Base-by-base conservation (phyloP, 1,284 basidiomycete genomes). In the Violaceomyces palustris region DNA sequence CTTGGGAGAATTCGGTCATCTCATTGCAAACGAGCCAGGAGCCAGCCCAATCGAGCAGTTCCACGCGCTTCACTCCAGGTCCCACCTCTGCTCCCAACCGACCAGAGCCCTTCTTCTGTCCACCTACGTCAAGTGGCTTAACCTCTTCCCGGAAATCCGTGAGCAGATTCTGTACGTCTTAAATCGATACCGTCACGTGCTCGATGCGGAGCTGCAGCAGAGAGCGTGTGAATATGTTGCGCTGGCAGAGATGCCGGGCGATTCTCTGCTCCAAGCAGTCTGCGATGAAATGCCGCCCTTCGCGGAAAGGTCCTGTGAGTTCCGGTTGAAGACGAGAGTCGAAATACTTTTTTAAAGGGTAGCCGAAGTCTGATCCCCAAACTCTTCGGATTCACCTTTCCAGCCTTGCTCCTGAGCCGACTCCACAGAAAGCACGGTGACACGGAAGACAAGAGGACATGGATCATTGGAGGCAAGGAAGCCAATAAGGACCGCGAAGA, bases 221-320 rank as follows among this genome's bases (percentile, higher is more conserved):
- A 84, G 94, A 35, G 94, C 94, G 31, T 98, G 93, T 57, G 69
- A 73, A 46, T 68, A 69, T 33, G 54, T 67, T 4, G 63, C 59
- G 32, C 53, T 69, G 25, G 62, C 62, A 11, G 45, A 64, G 56
- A 35, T 67, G 42, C 50, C 61, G 6, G 85, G 90, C 31, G 91
- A 97, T 67, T 91, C 92, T 64, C 79, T 97, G 30, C 77, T 99
- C 42, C 88, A 92, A 71, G 87, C 87, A 45, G 83, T 98, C 11
- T 97, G 92, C 75, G 94, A 97, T 73, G 94, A 98, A 76, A 98
- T 99, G 85, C 94, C 94, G 6, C 89, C 93, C 1, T 99, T 96
- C 79, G 89, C 92, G 1, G 87, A 94, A 45, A 83, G 92, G 39
- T 87, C 90, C 60, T 96, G 89, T 49, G 85, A 44, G 47, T 39